Evolutionary conservation across 805 yeast species (phyloP).

Genomic region (Lachancea dasiensis): DNA sequence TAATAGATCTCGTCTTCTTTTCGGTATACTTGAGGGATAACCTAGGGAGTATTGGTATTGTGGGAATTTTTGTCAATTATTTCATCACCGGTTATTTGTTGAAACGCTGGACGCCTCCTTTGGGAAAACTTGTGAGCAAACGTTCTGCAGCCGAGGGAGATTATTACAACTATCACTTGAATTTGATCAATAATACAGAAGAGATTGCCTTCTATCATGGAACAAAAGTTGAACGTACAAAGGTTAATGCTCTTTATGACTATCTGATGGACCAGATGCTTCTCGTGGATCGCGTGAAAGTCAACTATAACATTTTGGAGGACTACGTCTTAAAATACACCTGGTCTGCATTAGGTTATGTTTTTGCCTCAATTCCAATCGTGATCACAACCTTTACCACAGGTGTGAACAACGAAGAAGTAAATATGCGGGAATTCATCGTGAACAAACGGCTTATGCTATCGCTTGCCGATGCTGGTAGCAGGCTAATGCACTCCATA

Average conservation of each 20-base stretch:
- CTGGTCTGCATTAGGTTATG: constrained; percentile 94
- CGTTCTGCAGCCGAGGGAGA: constrained; percentile 82
- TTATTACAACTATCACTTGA: constrained; percentile 79
- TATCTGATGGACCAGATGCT: constrained; percentile 50
- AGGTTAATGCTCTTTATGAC: constrained; percentile 53
- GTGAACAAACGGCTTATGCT: constrained; percentile 87
- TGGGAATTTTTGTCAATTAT: constrained; percentile 77
- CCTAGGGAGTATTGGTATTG: constrained; percentile 79
- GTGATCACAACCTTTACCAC: constrained; percentile 46
- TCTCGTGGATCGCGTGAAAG: constrained; percentile 51
- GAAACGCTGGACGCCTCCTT: constrained; percentile 73
- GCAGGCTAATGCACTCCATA: constrained; percentile 88
- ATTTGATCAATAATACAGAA: constrained; percentile 81
- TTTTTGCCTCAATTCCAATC: constrained; percentile 86
- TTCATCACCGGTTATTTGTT: constrained; percentile 70
- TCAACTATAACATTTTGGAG: constrained; percentile 68
- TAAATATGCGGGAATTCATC: constrained; percentile 79
- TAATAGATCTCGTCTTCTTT: constrained; percentile 78
- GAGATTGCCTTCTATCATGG: constrained; percentile 95
- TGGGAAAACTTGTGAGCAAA: constrained; percentile 67
- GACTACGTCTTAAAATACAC: constrained; percentile 83
- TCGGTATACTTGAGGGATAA: constrained; percentile 77
- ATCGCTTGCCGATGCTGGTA: constrained; percentile 91
- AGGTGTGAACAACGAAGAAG: constrained; percentile 37
- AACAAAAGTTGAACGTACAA: constrained; percentile 64